These are phyloP conservation scores for Capillidium rhysosporum DNA, from an alignment of 371 early-diverging fungal species.

Conservation along the genomic window DNA sequence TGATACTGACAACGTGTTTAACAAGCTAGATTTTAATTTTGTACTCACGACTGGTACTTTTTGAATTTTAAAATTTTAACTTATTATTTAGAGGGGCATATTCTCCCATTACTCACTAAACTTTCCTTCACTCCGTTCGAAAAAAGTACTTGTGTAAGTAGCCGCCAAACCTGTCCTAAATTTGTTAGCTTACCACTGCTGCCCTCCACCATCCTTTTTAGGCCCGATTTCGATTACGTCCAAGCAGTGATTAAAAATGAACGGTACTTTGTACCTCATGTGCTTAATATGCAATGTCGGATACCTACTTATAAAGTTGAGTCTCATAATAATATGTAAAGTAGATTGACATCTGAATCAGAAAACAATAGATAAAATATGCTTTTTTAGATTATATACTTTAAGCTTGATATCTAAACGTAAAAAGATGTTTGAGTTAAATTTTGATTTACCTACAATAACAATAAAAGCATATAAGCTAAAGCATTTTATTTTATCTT, in stretches of 20 bases:
- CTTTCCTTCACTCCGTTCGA: constrained; percentile 8
- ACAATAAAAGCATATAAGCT: too few relatives aligned
- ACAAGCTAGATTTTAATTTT: constrained; percentile 42
- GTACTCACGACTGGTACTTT: constrained; percentile 63
- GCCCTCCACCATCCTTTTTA: background rate
- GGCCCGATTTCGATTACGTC: constrained; percentile 5
- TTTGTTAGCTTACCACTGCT: background rate
- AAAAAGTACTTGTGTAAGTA: background rate
- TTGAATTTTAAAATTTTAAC: background rate
- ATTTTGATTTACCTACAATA: too few relatives aligned
- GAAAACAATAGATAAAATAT: too few relatives aligned
- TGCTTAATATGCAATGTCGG: too few relatives aligned
- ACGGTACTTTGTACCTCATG: too few relatives aligned
- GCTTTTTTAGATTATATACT: too few relatives aligned
- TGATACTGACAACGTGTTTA: constrained; percentile 39
- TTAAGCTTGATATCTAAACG: too few relatives aligned
- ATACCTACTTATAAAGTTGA: too few relatives aligned
- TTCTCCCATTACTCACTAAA: constrained; percentile 20
- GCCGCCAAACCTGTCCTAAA: background rate
- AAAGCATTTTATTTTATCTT: too few relatives aligned
- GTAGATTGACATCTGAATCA: too few relatives aligned
- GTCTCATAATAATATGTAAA: too few relatives aligned
- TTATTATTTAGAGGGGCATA: constrained; percentile 43
- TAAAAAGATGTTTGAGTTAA: too few relatives aligned
- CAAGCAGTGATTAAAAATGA: background rate